These are phyloP conservation scores for Alternaria atra DNA, from an alignment of 2,329 filamentous ascomycete genomes.

Conservation along the genomic window DNA sequence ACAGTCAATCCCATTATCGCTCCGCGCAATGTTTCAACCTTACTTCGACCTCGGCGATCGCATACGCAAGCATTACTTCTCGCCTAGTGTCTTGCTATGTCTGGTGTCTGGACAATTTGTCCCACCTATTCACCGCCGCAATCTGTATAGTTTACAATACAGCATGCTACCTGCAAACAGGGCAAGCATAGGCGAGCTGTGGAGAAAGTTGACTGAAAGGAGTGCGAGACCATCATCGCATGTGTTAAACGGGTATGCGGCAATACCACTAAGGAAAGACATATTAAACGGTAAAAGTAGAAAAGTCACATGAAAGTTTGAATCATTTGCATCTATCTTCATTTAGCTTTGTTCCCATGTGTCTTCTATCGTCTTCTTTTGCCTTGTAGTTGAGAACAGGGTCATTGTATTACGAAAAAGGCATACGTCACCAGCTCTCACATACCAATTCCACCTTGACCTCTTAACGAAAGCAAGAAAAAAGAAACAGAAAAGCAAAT, in stretches of 20 bases:
- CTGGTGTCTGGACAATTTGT: slow-evolving; percentile 91
- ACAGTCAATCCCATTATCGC: slow-evolving; percentile 81
- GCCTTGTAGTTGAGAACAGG: not conserved
- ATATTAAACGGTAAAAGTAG: slow-evolving; percentile 14
- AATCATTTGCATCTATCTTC: not conserved
- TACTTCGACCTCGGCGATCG: slow-evolving; percentile 95
- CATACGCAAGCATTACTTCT: slow-evolving; percentile 94
- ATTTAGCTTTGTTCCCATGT: not conserved
- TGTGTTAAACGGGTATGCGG: slow-evolving; percentile 15
- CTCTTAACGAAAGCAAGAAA: not conserved
- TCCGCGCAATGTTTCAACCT: slow-evolving; percentile 95
- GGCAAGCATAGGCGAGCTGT: slow-evolving; percentile 84
- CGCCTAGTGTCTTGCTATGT: slow-evolving; percentile 85
- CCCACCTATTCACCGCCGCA: slow-evolving; percentile 92
- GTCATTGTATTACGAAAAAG: not conserved
- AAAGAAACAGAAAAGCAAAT: not conserved
- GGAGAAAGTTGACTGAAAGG: slow-evolving; percentile 67
- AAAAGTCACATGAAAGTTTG: slow-evolving; percentile 4
- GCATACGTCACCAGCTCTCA: not conserved
- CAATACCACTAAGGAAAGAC: slow-evolving; percentile 7
- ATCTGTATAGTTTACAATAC: slow-evolving; percentile 95
- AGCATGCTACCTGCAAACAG: slow-evolving; percentile 91
- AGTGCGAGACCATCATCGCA: slow-evolving; percentile 7
- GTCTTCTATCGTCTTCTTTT: not conserved
- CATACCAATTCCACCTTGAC: not conserved